Evolutionary conservation across 73 alveolate genomes (phyloP).

Genomic region (Paramecium octaurelia): DNA sequence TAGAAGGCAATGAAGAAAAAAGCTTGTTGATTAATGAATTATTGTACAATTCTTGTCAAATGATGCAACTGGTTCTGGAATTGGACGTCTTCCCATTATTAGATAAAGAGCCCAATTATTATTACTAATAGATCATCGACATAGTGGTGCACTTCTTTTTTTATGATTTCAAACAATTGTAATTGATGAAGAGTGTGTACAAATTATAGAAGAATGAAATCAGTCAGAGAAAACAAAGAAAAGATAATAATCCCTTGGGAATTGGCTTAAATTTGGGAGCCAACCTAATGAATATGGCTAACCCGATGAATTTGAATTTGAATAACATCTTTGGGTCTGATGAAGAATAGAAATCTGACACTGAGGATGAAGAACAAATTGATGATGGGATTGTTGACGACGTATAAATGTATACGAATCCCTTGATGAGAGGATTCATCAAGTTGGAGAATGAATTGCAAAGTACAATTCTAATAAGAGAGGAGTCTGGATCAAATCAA

Average conservation of each 20-base stretch:
- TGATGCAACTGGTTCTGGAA: not conserved
- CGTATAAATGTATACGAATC: constrained; percentile 45
- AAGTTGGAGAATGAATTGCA: constrained; percentile 42
- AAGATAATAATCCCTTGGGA: not conserved
- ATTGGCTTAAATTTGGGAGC: constrained; percentile 11
- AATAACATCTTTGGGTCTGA: constrained; percentile 6
- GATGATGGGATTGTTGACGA: constrained; percentile 34
- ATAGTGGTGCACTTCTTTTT: not conserved
- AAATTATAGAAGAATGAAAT: not conserved
- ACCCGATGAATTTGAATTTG: not conserved
- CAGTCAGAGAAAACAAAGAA: not conserved
- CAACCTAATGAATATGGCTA: not conserved
- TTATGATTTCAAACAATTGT: constrained; percentile 9
- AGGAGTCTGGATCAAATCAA: constrained; percentile 37
- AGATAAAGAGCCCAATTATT: not conserved
- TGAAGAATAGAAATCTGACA: constrained; percentile 3
- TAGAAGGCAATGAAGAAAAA: not conserved
- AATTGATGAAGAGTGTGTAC: not conserved
- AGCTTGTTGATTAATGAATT: constrained; percentile 36
- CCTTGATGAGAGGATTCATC: constrained; percentile 59
- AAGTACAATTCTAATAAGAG: constrained; percentile 13
- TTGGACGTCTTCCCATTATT: not conserved
- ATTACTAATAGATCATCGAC: not conserved
- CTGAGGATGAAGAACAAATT: constrained; percentile 39
- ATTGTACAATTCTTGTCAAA: not conserved